Conservation (phyloP, 768 basidiomycete species). For the Gyrodon lividus region DNA sequence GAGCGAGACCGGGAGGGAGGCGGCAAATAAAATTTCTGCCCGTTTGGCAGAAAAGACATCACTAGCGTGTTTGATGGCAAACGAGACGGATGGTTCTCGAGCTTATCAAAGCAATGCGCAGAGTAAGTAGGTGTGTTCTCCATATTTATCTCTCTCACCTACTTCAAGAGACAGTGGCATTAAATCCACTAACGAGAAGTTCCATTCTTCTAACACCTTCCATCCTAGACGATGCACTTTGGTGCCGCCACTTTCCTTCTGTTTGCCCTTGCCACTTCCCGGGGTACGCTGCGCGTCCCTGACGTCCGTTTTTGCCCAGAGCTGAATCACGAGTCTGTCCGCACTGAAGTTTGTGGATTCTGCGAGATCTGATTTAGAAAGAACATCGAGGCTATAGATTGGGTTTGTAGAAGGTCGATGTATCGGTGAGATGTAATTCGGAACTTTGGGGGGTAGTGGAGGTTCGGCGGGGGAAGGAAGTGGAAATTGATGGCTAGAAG, state of each 20-base stretch:
- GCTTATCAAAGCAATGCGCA: slow-evolving; percentile 23
- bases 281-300: slow-evolving; percentile 3
- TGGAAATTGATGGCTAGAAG: slow-evolving; percentile 24
- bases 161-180: slow-evolving; percentile 63
- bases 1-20: slow-evolving; percentile 26
- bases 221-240: slow-evolving; percentile 43
- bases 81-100: slow-evolving; percentile 38
- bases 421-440: slow-evolving; percentile 76
- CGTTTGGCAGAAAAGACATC: slow-evolving; percentile 60
- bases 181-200: slow-evolving; percentile 57
- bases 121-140: slow-evolving; percentile 11
- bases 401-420: slow-evolving; percentile 88
- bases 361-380: slow-evolving; percentile 50
- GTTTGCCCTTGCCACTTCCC: slow-evolving; percentile 44
- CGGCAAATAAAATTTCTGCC: slow-evolving; percentile 59
- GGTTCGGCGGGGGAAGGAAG: slow-evolving; percentile 17
- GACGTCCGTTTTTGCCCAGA: slow-evolving; percentile 52
- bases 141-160: slow-evolving; percentile 26
- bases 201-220: slow-evolving; percentile 68
- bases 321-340: slow-evolving; percentile 50
- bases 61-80: slow-evolving; percentile 76
- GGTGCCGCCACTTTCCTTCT: slow-evolving; percentile 33
- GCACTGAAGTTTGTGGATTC: slow-evolving; percentile 54
- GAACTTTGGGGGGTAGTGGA: slow-evolving; percentile 26
- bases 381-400: slow-evolving; percentile 59